phyloP scores from a whole-genome alignment of 2,329 filamentous ascomycete species.

The Alternaria ethzedia region DNA sequence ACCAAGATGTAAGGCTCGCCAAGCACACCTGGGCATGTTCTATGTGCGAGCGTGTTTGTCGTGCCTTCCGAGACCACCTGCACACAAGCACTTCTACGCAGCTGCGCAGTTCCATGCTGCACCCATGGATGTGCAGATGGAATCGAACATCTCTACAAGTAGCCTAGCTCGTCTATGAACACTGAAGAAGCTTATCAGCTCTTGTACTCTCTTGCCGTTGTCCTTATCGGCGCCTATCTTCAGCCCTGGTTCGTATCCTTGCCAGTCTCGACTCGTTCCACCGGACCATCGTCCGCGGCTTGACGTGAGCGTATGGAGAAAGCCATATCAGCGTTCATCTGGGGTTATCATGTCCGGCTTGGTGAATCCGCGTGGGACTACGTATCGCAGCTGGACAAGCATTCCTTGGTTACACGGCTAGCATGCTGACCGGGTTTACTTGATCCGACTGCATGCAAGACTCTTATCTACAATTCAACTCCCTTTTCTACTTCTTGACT shows the following conservation, averaged over 20 bases:
- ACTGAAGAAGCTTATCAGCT: constrained; percentile 8
- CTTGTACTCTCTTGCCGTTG: background rate
- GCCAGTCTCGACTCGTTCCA: background rate
- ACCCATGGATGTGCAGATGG: background rate
- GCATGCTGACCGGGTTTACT: constrained; percentile 5
- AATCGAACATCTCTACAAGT: background rate
- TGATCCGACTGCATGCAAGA: constrained; percentile 6
- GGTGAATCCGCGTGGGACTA: constrained; percentile 1
- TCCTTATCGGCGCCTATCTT: constrained; percentile 17
- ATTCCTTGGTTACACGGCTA: constrained; percentile 5
- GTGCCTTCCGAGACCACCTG: background rate
- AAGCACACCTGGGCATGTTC: background rate
- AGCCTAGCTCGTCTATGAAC: background rate
- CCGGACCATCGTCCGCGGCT: background rate
- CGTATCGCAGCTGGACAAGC: constrained; percentile 5
- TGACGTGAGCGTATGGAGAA: background rate
- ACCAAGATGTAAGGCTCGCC: background rate
- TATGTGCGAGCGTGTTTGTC: background rate
- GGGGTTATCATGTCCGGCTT: background rate
- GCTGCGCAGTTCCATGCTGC: background rate
- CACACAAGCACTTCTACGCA: background rate
- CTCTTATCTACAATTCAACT: constrained; percentile 5
- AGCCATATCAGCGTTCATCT: background rate
- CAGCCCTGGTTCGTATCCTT: constrained; percentile 2
- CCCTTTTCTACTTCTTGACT: background rate